Percentiles rank a stretch among this genome's conserved stretches.
These are phyloP conservation scores for Neckera pumila DNA, from an alignment of 225 moss, liverwort and hornwort species.

Conservation along the genomic window DNA sequence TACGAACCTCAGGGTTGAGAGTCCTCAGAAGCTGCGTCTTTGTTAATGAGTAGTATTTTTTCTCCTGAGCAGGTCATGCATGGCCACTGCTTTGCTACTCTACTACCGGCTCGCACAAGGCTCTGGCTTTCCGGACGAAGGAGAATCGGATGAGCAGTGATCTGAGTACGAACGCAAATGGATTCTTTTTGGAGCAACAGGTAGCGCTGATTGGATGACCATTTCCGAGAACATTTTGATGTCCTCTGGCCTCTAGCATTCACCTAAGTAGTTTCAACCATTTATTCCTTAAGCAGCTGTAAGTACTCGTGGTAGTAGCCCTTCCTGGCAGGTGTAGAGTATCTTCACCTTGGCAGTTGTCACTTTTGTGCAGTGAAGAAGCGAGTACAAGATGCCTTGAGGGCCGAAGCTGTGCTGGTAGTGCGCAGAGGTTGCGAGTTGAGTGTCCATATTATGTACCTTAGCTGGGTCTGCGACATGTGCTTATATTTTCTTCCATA, in stretches of 20 bases:
- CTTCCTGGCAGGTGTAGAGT: neutral
- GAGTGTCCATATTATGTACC: neutral
- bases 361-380: neutral
- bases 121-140: slow-evolving; percentile 10
- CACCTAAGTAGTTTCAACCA: neutral
- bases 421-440: neutral
- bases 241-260: neutral
- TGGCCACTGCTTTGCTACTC: slow-evolving; percentile 50
- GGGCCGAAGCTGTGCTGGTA: neutral
- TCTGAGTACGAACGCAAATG: neutral
- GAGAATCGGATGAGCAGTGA: slow-evolving; percentile 35
- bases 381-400: neutral
- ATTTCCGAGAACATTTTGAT: neutral
- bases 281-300: neutral
- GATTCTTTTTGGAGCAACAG: neutral
- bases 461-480: neutral
- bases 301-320: neutral
- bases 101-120: slow-evolving; percentile 51
- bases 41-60: neutral
- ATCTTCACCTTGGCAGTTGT: neutral
- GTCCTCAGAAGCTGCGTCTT: neutral
- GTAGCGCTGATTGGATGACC: neutral
- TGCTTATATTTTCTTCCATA: neutral
- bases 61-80: slow-evolving; percentile 32
- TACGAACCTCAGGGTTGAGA: neutral